phyloP scores from a whole-genome alignment of 2,329 filamentous ascomycete genomes.

The Exophiala sp. region DNA sequence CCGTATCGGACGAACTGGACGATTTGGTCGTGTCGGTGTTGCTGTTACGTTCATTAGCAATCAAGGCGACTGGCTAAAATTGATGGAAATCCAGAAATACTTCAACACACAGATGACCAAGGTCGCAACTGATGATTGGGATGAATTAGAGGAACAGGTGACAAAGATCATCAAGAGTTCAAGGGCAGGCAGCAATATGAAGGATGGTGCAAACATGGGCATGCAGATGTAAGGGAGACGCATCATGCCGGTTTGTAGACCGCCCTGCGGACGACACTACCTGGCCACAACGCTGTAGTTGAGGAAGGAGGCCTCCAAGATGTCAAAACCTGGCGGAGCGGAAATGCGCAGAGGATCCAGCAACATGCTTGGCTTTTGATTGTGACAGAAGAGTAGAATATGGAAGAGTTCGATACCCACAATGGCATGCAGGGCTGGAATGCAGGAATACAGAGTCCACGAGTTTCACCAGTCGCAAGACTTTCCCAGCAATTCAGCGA shows the following conservation, averaged over 20 bases:
- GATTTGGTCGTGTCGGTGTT: constrained; percentile 94
- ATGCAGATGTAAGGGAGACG: neutral
- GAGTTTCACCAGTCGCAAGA: constrained; percentile 40
- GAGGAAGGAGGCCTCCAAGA: neutral
- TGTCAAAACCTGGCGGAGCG: neutral
- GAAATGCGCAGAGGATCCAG: neutral
- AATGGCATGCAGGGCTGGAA: constrained; percentile 1
- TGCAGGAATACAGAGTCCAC: constrained; percentile 1
- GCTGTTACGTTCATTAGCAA: constrained; percentile 93
- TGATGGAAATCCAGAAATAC: constrained; percentile 73
- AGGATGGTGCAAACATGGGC: constrained; percentile 23
- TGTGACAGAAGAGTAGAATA: constrained; percentile 3
- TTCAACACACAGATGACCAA: constrained; percentile 79
- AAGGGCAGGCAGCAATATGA: constrained; percentile 40
- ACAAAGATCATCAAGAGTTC: constrained; percentile 71
- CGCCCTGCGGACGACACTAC: neutral
- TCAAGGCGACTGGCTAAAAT: constrained; percentile 71
- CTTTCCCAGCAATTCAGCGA: constrained; percentile 40
- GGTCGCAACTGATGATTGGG: constrained; percentile 85
- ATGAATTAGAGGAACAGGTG: constrained; percentile 77
- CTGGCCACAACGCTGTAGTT: neutral
- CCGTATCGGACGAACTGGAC: constrained; percentile 92
- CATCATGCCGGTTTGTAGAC: no score
- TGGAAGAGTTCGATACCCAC: constrained; percentile 4
- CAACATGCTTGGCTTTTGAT: neutral